Evolutionary conservation across 169 alveolate species (phyloP), one percentile per base, ranked within the genome.

Genomic region (Toxoplasma gondii): DNA sequence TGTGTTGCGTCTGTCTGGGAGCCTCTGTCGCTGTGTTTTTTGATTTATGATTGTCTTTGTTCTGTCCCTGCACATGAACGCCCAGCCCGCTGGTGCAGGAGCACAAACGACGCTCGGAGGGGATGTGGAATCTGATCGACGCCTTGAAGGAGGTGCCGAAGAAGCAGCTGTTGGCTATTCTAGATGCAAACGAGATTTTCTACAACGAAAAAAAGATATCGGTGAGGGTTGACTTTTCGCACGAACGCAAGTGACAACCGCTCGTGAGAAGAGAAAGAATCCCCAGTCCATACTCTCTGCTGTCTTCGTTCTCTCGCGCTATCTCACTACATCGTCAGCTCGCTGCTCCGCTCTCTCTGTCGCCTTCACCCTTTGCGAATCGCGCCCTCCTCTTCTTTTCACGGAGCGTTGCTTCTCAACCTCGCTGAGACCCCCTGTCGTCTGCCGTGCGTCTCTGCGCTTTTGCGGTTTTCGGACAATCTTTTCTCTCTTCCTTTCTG

Each of bases 81-180:
- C 27, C 16, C 78, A 86, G 91, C 22, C 41, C 91, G 24, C 29
- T 86, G 53, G 91, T 86, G 4, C 91, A 86, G 41, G 91, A 90
- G 78, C 43, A 90, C 44, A 90, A 90, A 41, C 90, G 44, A 1
- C 70, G 91, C 49, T 39, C 54, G 39, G 49, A 24, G 92, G 43
- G 67, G 16, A 36, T 74, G 27, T 74, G 94, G 94, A 4, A 31
- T 1, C 39, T 91, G 34, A 19, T 91, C 17, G 58, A 38, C 78
- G 34, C 38, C 38, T 22, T 41, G 38, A 91, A 93, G 93, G 93
- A 88, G n/a, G 39, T 93, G 29, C 93, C 94, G 41, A 93, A 93
- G 86, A 93, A 93, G 74, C 95, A 93, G 95, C 43, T 88, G 70
- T 87, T 93, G 19, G 82, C 93, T 12, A 93, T 93, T 80, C 87